Percentiles rank a stretch among this genome's conserved stretches.
phyloP scores from a whole-genome alignment of 306 rosid species.

The Neltuma alba region DNA sequence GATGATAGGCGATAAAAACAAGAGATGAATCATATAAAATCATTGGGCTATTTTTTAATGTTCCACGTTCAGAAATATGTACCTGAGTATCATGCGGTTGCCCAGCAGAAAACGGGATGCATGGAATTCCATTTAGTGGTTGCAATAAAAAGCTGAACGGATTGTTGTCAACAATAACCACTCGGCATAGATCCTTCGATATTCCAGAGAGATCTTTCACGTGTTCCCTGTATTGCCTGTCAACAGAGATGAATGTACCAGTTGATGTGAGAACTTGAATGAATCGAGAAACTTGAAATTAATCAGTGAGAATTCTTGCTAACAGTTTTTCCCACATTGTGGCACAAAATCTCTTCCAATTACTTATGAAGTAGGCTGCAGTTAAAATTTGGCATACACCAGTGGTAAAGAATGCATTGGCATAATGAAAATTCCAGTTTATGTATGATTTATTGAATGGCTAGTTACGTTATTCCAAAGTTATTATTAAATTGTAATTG shows the following conservation, averaged over 20 bases:
- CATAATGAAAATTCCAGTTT: background rate
- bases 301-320: background rate
- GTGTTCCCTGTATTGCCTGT: slow-evolving; percentile 17
- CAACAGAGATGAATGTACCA: background rate
- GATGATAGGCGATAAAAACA: background rate
- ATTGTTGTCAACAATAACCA: slow-evolving; percentile 20
- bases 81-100: slow-evolving; percentile 15
- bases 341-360: background rate
- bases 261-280: background rate
- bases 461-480: background rate
- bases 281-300: background rate
- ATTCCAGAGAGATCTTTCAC: slow-evolving; percentile 19
- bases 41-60: background rate
- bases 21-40: background rate
- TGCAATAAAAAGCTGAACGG: slow-evolving; percentile 23
- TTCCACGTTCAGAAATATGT: background rate
- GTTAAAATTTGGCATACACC: background rate
- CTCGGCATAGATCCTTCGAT: slow-evolving; percentile 14
- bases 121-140: slow-evolving; percentile 22
- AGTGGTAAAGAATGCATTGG: background rate
- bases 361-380: background rate
- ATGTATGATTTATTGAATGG: background rate
- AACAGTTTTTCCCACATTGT: background rate
- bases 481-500: background rate
- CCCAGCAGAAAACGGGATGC: slow-evolving; percentile 18